Conservation (phyloP, 2,329 filamentous ascomycete species). For the Tolypocladium guangdongense region DNA sequence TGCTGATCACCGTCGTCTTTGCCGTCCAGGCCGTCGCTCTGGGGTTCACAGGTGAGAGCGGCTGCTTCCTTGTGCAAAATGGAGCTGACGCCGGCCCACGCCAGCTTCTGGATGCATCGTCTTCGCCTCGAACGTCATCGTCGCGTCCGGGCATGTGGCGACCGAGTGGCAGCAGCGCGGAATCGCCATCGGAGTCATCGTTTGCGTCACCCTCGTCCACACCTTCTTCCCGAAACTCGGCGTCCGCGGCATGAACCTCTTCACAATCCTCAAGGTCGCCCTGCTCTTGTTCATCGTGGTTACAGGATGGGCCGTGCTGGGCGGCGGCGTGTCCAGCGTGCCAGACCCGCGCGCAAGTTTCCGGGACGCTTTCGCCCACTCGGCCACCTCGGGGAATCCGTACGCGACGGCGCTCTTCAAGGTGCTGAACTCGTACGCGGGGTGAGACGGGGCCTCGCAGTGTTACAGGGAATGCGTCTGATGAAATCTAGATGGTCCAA, state of each 20-base stretch:
- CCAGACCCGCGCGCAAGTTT: slow-evolving; percentile 42
- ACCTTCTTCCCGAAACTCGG: slow-evolving; percentile 44
- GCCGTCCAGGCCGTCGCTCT: background rate
- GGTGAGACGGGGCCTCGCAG: background rate
- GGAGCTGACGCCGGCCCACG: background rate
- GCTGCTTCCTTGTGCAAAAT: no score
- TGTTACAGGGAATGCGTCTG: slow-evolving; percentile 13
- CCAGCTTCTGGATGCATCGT: slow-evolving; percentile 22
- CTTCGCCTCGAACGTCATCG: slow-evolving; percentile 40
- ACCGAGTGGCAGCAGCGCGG: slow-evolving; percentile 47
- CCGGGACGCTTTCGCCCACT: slow-evolving; percentile 38
- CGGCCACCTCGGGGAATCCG: slow-evolving; percentile 31
- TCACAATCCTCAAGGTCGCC: slow-evolving; percentile 50
- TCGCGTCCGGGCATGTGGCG: slow-evolving; percentile 35
- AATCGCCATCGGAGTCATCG: slow-evolving; percentile 42
- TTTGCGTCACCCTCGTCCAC: slow-evolving; percentile 44
- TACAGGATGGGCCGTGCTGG: slow-evolving; percentile 46
- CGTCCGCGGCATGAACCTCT: slow-evolving; percentile 45
- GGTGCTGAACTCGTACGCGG: slow-evolving; percentile 25
- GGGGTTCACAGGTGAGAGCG: background rate
- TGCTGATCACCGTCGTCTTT: background rate
- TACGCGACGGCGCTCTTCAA: slow-evolving; percentile 36
- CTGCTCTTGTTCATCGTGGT: slow-evolving; percentile 51
- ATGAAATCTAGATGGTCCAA: slow-evolving; percentile 56
- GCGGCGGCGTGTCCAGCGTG: slow-evolving; percentile 30